Evolutionary conservation across 1,284 basidiomycete species (phyloP), one percentile per base, ranked within the genome.

Genomic region (Inonotus hispidus): DNA sequence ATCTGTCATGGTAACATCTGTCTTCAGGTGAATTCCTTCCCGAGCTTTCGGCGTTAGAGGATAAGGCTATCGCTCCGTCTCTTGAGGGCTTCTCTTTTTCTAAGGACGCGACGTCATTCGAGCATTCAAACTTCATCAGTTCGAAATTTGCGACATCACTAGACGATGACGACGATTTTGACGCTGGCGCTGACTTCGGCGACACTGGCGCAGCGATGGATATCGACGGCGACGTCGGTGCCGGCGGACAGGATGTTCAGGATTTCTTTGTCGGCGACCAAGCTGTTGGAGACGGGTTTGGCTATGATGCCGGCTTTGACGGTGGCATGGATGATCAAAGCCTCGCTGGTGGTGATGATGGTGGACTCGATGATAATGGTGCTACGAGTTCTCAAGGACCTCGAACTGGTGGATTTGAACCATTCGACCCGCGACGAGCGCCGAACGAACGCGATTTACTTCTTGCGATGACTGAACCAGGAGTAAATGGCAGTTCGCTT

Each of bases 71-170:
- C 59, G 88, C 89, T 4, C 87, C 88, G 59, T 92, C 92, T 0
- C 78, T 98, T 0, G 77, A 83, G 5, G 82, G 80, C 27, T 98
- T 98, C 76, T 83, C 87, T 1, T 97, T 97, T 71, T 75, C 82
- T 23, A 83, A 81, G 62, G 79, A 82, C 66, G 74, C 81, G 7
- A 82, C 82, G 70, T 75, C 80, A 10, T 77, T 85, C 25, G 87
- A 92, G 65, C 83, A 72, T 14, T 70, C 71, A 32, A 65, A 65
- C 23, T 64, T 71, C 52, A 56, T 64, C 10, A 56, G 89, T 67
- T 74, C 80, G 64, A 73, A 79, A 57, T 79, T 85, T 65, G 74
- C 69, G 13, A 70, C 71, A 19, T 75, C 77, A 39, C 74, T 77
- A 29, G 77, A 80, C 41, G 78, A 79, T 54, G 77, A 79, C 46